These are phyloP conservation scores for Blastobotrys aristatus DNA, from an alignment of 1,139 yeast genomes.

Conservation along the genomic window DNA sequence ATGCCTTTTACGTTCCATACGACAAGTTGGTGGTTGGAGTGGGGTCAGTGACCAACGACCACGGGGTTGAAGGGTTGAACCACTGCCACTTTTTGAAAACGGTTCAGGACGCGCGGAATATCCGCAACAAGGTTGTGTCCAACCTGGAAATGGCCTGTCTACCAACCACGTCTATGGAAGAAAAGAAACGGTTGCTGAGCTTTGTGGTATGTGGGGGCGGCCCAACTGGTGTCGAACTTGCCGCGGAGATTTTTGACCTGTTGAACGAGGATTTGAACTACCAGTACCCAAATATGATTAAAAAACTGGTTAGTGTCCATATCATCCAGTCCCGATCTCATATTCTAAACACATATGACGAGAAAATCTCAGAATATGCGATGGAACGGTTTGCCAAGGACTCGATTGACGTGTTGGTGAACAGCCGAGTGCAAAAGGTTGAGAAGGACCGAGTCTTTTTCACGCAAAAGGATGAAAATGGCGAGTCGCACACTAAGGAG, in stretches of 20 bases:
- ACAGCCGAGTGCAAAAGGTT: conserved; percentile 55
- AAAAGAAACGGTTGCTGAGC: conserved; percentile 51
- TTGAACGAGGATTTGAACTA: conserved; percentile 54
- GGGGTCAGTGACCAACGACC: conserved; percentile 60
- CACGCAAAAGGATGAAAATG: conserved; percentile 36
- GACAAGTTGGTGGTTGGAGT: conserved; percentile 61
- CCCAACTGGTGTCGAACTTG: conserved; percentile 66
- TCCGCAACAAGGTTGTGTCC: conserved; percentile 49
- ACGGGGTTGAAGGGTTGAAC: conserved; percentile 60
- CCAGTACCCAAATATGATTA: conserved; percentile 50
- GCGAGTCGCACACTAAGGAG: conserved; percentile 35
- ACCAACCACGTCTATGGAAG: conserved; percentile 56
- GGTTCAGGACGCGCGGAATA: conserved; percentile 57
- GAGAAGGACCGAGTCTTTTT: conserved; percentile 50
- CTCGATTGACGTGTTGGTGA: conserved; percentile 51
- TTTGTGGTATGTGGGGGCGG: conserved; percentile 70
- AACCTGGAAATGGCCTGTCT: conserved; percentile 55
- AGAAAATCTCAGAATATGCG: conserved; percentile 55
- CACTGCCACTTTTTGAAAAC: conserved; percentile 55
- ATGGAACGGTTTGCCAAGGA: conserved; percentile 55
- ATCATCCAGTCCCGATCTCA: conserved; percentile 61
- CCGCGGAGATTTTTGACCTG: conserved; percentile 58
- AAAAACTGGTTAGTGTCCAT: conserved; percentile 58
- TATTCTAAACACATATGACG: conserved; percentile 59
- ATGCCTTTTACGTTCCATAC: conserved; percentile 53